phyloP scores from a whole-genome alignment of 192 early-diverging fungal species.

The Coemansia sp. region DNA sequence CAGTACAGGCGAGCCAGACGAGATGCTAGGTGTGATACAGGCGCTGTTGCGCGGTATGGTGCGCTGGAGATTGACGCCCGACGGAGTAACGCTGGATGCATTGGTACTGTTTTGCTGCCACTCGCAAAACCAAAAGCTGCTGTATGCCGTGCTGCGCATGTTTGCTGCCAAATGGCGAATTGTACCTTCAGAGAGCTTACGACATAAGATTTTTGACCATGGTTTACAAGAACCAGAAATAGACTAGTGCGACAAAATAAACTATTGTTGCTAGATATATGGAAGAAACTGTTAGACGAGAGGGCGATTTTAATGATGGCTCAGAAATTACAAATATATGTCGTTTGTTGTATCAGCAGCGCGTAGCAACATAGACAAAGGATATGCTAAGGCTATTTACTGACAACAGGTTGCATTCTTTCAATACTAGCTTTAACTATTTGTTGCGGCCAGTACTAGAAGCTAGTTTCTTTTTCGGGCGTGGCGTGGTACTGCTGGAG shows the following conservation, averaged over 20 bases:
- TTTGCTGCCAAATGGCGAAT: constrained; percentile 38
- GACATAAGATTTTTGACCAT: constrained; percentile 9
- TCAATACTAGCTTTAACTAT: too few species aligned
- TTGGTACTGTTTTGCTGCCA: constrained; percentile 27
- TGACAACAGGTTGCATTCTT: too few species aligned
- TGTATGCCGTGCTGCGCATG: constrained; percentile 21
- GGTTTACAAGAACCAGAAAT: constrained; percentile 12
- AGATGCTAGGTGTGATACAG: constrained; percentile 6
- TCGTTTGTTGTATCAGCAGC: too few species aligned
- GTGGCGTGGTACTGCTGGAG: background rate
- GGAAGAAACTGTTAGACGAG: too few species aligned
- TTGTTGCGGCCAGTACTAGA: too few species aligned
- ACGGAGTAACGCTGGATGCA: constrained; percentile 27
- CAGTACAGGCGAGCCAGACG: background rate
- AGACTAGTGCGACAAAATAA: background rate
- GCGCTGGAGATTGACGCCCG: constrained; percentile 30
- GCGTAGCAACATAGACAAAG: too few species aligned
- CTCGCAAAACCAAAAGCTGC: background rate
- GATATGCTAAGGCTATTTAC: too few species aligned
- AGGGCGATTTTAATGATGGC: background rate
- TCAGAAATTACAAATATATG: too few species aligned
- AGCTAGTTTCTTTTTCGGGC: background rate
- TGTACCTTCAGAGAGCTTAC: constrained; percentile 23
- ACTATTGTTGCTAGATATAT: background rate
- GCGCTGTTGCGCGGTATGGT: constrained; percentile 35